These are phyloP conservation scores for Ophioceras dolichostomum DNA, from an alignment of 2,329 filamentous ascomycete genomes.

Conservation along the genomic window DNA sequence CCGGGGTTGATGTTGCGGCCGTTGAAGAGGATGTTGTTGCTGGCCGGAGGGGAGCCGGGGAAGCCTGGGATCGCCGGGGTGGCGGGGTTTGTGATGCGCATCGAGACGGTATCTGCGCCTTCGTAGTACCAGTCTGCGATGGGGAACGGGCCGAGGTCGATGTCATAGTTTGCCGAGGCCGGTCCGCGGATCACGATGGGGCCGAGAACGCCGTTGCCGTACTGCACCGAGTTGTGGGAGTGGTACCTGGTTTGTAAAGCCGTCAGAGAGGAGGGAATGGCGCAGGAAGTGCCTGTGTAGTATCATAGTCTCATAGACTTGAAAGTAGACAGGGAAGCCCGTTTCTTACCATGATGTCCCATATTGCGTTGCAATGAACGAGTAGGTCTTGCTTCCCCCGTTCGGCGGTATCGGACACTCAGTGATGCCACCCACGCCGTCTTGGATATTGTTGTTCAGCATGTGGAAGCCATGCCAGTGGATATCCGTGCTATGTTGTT, in stretches of 20 bases:
- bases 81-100: constrained; percentile 12
- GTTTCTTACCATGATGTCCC: constrained; percentile 23
- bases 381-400: constrained; percentile 20
- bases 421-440: constrained; percentile 29
- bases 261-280: too few relatives aligned
- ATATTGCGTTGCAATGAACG: constrained; percentile 22
- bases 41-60: constrained; percentile 12
- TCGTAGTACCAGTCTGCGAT: constrained; percentile 40
- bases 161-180: constrained; percentile 28
- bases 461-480: constrained; percentile 37
- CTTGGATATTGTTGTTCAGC: constrained; percentile 25
- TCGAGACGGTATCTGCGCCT: constrained; percentile 11
- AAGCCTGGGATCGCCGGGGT: constrained; percentile 11
- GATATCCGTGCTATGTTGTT: constrained; percentile 19
- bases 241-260: constrained; percentile 14
- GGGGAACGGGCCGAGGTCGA: constrained; percentile 36
- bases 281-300: too few relatives aligned
- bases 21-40: constrained; percentile 31
- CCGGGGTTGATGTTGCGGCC: constrained; percentile 24
- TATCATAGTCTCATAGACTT: too few relatives aligned
- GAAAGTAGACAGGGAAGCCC: too few relatives aligned
- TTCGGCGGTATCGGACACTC: constrained; percentile 27
- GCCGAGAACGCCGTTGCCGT: constrained; percentile 37
- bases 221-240: constrained; percentile 33
- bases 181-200: constrained; percentile 33